Conservation (phyloP, 805 yeast species). For the Candida succiphila region DNA sequence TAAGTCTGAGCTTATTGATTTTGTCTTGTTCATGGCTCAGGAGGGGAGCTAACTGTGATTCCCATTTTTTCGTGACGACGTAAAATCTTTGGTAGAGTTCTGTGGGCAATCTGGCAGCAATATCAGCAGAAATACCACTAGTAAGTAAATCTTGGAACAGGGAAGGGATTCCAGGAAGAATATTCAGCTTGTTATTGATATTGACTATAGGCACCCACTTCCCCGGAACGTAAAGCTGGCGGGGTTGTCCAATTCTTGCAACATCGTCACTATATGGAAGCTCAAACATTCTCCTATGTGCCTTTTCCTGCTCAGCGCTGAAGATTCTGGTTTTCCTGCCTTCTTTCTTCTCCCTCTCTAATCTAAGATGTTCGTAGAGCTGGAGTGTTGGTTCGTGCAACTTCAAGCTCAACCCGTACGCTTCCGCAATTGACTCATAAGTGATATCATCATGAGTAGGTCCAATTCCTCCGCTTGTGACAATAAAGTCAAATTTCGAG, state of each 20-base stretch:
- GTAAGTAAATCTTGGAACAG: slow-evolving; percentile 49
- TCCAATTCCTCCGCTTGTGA: slow-evolving; percentile 73
- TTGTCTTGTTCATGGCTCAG: slow-evolving; percentile 41
- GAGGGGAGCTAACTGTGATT: slow-evolving; percentile 61
- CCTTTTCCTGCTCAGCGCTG: slow-evolving; percentile 35
- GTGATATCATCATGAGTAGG: slow-evolving; percentile 91
- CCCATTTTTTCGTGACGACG: slow-evolving; percentile 52
- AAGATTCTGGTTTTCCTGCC: too few species aligned
- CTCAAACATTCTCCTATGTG: slow-evolving; percentile 73
- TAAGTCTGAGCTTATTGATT: slow-evolving; percentile 18
- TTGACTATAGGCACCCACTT: slow-evolving; percentile 84
- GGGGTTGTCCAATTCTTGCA: slow-evolving; percentile 25
- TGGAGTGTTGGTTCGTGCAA: slow-evolving; percentile 49
- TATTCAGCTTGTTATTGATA: slow-evolving; percentile 51
- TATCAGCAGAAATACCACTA: slow-evolving; percentile 28
- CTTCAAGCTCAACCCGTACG: slow-evolving; percentile 39
- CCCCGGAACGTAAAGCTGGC: slow-evolving; percentile 37
- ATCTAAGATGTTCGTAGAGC: slow-evolving; percentile 42
- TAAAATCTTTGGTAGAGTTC: slow-evolving; percentile 35
- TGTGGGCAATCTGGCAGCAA: slow-evolving; percentile 18
- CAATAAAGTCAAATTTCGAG: slow-evolving; percentile 50
- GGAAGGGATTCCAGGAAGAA: slow-evolving; percentile 81
- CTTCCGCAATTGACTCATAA: slow-evolving; percentile 62
- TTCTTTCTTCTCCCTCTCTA: slow-evolving; percentile 4
- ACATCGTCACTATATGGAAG: slow-evolving; percentile 36